Base-by-base conservation (phyloP, 2,329 filamentous ascomycete species). In the Alternaria consortialis region DNA sequence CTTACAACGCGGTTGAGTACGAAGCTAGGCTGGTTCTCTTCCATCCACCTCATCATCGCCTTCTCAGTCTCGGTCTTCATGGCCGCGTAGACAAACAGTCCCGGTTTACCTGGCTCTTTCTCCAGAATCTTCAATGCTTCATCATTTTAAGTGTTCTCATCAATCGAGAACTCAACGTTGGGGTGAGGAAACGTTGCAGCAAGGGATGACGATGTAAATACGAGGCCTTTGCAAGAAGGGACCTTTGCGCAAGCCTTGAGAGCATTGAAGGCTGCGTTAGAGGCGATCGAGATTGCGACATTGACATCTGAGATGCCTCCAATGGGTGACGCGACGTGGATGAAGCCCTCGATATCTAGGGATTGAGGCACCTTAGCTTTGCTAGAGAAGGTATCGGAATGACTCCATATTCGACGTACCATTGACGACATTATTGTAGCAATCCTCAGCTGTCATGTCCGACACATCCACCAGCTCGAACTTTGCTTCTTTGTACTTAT, bases 11-110 rank as follows among this genome's bases (percentile, higher is more conserved):
- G 70, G 54, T 84, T 84, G 17, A 83, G 75, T 5, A 77, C 76
- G 62, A 86, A 85, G 0, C 56, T 32, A 0, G 82, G 80, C 13
- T 81, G 79, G 9, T 80, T 76, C 43, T 83, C 77, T 42, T 78
- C 66, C 23, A 83, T 68, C 67, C 80, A 85, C 40, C 80, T 79
- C 82, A 83, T 84, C 12, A 82, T 69, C 7, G 78, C 79, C 29
- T 79, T 79, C 68, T 86, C 84, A 0, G 75, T 78, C 60, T 82
- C 77, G 0, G 77, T 80, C 64, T 86, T 86, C 50, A 78, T 79
- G 1, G 83, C 83, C 0, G 76, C 73, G 58, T 86, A 86, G 2
- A 82, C 72, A 11, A 69, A 63, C 13, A 73, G 12, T 0, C 68
- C 66, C 50, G 68, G 69, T 13, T 70, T 53, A 0, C 56, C 39